Evolutionary conservation across 768 basidiomycete genomes (phyloP).

Genomic region (Pulveroboletus ravenelii): DNA sequence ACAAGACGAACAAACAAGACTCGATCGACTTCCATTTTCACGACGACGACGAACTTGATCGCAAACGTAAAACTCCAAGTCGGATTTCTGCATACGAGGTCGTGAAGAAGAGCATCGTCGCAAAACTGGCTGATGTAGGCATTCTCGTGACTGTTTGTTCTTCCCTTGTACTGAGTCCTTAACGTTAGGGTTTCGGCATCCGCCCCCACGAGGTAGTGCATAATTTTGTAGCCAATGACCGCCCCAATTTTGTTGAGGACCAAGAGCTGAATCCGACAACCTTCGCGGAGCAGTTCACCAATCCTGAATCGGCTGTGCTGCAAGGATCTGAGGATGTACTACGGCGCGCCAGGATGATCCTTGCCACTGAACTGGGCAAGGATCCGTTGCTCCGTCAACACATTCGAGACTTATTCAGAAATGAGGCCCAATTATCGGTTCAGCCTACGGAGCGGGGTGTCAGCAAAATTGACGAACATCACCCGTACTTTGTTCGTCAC

Average conservation of each 20-base stretch:
- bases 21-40: slow-evolving; percentile 62
- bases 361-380: slow-evolving; percentile 87
- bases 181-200: slow-evolving; percentile 76
- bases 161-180: background rate
- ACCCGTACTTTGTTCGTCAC: slow-evolving; percentile 62
- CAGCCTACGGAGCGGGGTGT: slow-evolving; percentile 85
- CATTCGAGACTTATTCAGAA: slow-evolving; percentile 70
- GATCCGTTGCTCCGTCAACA: slow-evolving; percentile 83
- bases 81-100: slow-evolving; percentile 81
- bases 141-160: background rate
- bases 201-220: slow-evolving; percentile 77
- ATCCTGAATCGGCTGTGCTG: slow-evolving; percentile 57
- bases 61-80: slow-evolving; percentile 78
- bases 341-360: slow-evolving; percentile 71
- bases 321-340: slow-evolving; percentile 65
- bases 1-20: slow-evolving; percentile 67
- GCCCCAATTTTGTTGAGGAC: slow-evolving; percentile 72
- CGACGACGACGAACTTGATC: slow-evolving; percentile 55
- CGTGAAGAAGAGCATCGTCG: slow-evolving; percentile 72
- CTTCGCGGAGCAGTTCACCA: slow-evolving; percentile 83
- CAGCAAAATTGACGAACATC: slow-evolving; percentile 68
- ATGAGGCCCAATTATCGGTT: slow-evolving; percentile 71
- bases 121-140: slow-evolving; percentile 75
- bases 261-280: slow-evolving; percentile 73
- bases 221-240: slow-evolving; percentile 64